phyloP scores from a whole-genome alignment of 768 basidiomycete species.

The Auricularia sp. region DNA sequence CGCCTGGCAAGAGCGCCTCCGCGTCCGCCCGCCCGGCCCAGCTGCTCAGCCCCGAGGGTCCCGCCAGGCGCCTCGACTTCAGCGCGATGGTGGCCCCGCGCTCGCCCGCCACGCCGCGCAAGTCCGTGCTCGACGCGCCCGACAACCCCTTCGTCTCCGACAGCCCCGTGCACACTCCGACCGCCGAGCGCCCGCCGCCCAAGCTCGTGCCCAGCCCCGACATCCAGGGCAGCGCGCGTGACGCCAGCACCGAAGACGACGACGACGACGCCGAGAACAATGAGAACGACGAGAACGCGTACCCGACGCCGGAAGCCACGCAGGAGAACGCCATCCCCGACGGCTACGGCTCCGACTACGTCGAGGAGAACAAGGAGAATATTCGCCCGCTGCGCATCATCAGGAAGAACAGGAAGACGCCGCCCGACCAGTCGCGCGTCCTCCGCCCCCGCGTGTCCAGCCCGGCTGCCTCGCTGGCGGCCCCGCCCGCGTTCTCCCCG shows the following conservation, averaged over 20 bases:
- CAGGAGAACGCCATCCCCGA: too few relatives aligned
- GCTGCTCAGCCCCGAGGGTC: neutral
- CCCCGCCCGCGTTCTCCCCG: neutral
- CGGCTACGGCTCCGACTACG: too few relatives aligned
- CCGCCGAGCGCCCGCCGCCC: neutral
- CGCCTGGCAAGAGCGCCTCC: neutral
- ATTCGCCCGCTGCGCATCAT: neutral
- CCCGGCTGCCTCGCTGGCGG: neutral
- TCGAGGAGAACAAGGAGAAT: neutral
- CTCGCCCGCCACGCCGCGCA: neutral
- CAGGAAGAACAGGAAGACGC: neutral
- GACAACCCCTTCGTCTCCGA: neutral
- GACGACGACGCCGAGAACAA: neutral
- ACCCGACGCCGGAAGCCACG: too few relatives aligned
- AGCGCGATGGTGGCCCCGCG: neutral
- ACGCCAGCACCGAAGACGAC: neutral
- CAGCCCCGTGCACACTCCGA: neutral
- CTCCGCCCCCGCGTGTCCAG: neutral
- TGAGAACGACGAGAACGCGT: neutral
- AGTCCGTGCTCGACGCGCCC: neutral
- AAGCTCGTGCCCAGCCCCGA: constrained; percentile 1
- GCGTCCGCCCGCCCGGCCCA: neutral
- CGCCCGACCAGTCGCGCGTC: neutral
- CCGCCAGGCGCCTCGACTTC: neutral
- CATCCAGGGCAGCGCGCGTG: neutral